Percentiles rank a stretch among this genome's conserved stretches.
These are phyloP conservation scores for Aspergillus niger DNA, from an alignment of 2,329 filamentous ascomycete genomes.

Conservation along the genomic window DNA sequence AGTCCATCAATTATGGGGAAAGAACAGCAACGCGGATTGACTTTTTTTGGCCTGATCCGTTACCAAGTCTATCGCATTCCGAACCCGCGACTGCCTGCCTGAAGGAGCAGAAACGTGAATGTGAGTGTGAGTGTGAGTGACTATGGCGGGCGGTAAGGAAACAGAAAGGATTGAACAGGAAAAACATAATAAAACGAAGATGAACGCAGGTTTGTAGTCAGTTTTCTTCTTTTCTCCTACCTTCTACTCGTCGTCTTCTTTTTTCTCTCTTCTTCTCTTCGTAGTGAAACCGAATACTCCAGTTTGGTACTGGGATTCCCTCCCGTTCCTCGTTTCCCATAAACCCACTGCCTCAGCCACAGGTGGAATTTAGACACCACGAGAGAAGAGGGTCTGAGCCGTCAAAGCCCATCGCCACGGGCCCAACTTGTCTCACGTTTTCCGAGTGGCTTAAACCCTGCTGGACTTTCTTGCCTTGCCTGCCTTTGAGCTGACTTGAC, in stretches of 20 bases:
- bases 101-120: slow-evolving; percentile 13
- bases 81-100: slow-evolving; percentile 1
- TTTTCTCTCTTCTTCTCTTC: not conserved
- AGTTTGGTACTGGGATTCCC: too few relatives aligned
- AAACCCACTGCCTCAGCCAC: not conserved
- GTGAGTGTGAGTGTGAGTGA: not conserved
- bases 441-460: slow-evolving; percentile 1
- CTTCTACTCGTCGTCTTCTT: not conserved
- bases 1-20: not conserved
- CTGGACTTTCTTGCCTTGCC: not conserved
- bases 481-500: not conserved
- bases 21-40: not conserved
- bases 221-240: too few relatives aligned
- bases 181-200: not conserved
- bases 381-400: not conserved
- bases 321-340: not conserved
- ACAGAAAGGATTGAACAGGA: not conserved
- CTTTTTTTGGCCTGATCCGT: not conserved
- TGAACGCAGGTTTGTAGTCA: too few relatives aligned
- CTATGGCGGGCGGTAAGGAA: not conserved
- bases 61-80: not conserved
- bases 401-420: not conserved
- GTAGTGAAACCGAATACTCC: too few relatives aligned
- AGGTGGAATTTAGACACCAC: not conserved
- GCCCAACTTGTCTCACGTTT: not conserved